Percentiles rank a stretch among this genome's conserved stretches.
Conservation (phyloP, 495 filamentous ascomycete species). For the Lasiosphaeris hirsuta region DNA sequence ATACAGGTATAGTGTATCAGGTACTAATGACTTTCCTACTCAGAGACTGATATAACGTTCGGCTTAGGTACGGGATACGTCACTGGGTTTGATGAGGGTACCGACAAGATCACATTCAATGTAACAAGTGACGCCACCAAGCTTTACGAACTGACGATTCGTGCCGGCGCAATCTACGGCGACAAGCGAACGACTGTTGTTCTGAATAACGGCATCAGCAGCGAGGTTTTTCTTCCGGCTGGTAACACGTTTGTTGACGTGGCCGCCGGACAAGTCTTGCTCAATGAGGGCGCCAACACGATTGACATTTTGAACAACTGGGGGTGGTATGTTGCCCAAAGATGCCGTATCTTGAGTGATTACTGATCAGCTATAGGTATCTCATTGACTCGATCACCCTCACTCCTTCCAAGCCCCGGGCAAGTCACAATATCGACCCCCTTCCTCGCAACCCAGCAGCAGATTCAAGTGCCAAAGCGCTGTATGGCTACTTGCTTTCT, state of each 20-base stretch:
- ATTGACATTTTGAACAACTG: conserved; percentile 46
- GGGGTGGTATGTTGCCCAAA: conserved; percentile 33
- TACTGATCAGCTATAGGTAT: conserved; percentile 14
- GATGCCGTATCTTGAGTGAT: neutral
- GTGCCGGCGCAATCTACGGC: conserved; percentile 40
- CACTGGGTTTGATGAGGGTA: conserved; percentile 34
- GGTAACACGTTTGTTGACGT: conserved; percentile 25
- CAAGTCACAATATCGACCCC: conserved; percentile 35
- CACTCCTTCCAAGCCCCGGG: conserved; percentile 33
- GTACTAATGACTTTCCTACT: neutral
- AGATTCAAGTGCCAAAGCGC: conserved; percentile 19
- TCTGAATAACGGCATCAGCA: conserved; percentile 38
- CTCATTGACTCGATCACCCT: conserved; percentile 44
- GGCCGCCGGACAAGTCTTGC: conserved; percentile 40
- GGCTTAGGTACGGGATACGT: conserved; percentile 41
- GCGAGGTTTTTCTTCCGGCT: conserved; percentile 37
- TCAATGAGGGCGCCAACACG: conserved; percentile 41
- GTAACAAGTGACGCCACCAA: conserved; percentile 24
- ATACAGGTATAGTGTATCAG: conserved; percentile 13
- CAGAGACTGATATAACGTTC: neutral
- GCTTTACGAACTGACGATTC: conserved; percentile 42
- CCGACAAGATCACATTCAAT: conserved; percentile 41
- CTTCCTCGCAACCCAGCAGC: conserved; percentile 30
- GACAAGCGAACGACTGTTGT: conserved; percentile 39
- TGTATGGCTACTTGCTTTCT: conserved; percentile 36